Evolutionary conservation across 345 rosid species (phyloP).

Genomic region (Citrus hindsii): DNA sequence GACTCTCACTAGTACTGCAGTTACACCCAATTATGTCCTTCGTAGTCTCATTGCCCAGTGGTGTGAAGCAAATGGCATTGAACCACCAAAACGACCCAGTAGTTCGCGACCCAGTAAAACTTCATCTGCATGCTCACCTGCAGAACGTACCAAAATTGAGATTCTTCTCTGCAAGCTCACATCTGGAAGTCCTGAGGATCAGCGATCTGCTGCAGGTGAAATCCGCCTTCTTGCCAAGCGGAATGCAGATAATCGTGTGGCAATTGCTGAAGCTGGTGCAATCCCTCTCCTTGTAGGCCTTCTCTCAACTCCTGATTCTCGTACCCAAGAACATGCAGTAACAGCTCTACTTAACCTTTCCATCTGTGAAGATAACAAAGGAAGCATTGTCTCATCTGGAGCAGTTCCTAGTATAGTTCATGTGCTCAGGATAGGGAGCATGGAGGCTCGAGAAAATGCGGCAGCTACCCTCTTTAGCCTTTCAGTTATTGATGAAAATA

Average conservation of each 20-base stretch:
- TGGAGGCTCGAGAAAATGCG: slow-evolving; percentile 99
- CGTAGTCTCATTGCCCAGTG: slow-evolving; percentile 98
- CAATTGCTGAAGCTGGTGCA: slow-evolving; percentile 99
- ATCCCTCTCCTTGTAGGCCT: slow-evolving; percentile 85
- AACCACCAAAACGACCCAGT: slow-evolving; percentile 82
- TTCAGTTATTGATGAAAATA: slow-evolving; percentile 88
- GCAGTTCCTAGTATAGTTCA: slow-evolving; percentile 94
- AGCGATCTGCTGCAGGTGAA: slow-evolving; percentile 83
- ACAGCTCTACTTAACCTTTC: slow-evolving; percentile 96
- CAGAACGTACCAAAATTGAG: slow-evolving; percentile 70
- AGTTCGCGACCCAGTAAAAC: slow-evolving; percentile 61
- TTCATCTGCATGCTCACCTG: slow-evolving; percentile 60
- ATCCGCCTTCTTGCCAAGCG: slow-evolving; percentile 97
- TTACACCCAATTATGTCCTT: slow-evolving; percentile 86
- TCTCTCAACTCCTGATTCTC: slow-evolving; percentile 79
- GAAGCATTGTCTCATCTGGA: slow-evolving; percentile 74
- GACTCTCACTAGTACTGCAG: slow-evolving; percentile 52
- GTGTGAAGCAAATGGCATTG: slow-evolving; percentile 89
- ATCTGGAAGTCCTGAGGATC: slow-evolving; percentile 73
- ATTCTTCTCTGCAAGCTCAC: slow-evolving; percentile 77
- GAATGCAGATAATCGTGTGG: slow-evolving; percentile 92
- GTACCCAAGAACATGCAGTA: slow-evolving; percentile 93
- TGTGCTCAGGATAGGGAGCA: slow-evolving; percentile 95
- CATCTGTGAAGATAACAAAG: slow-evolving; percentile 94
- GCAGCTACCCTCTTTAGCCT: slow-evolving; percentile 98